phyloP scores from a whole-genome alignment of 129 eudicot genomes.

The Lactuca saligna region DNA sequence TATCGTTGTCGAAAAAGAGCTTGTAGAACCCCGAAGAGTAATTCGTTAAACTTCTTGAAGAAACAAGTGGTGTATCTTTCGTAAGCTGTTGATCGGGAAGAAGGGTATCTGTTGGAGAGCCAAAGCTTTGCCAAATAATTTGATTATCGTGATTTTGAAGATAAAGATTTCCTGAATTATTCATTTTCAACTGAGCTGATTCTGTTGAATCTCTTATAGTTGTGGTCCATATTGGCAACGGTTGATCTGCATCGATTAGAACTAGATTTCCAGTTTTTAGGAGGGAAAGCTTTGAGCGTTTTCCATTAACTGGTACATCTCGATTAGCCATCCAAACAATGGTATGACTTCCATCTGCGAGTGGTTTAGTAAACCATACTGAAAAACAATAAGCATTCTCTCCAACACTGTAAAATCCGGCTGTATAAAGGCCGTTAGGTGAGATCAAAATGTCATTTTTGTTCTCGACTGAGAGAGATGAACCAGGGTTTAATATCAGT shows the following conservation, averaged over 20 bases:
- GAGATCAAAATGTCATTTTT: constrained; percentile 31
- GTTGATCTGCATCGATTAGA: constrained; percentile 32
- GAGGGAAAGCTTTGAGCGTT: constrained; percentile 32
- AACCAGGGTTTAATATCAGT: constrained; percentile 15
- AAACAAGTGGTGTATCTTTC: constrained; percentile 29
- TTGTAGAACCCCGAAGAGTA: constrained; percentile 45
- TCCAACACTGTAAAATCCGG: constrained; percentile 49
- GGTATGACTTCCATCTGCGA: constrained; percentile 28
- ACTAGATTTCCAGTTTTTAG: constrained; percentile 39
- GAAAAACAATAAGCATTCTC: constrained; percentile 50
- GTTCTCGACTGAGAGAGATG: constrained; percentile 34
- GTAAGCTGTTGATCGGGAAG: constrained; percentile 50
- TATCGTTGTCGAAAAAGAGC: constrained; percentile 48
- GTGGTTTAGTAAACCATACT: constrained; percentile 43
- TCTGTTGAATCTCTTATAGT: constrained; percentile 19
- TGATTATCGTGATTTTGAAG: constrained; percentile 18
- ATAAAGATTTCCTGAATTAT: constrained; percentile 42
- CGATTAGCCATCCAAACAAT: constrained; percentile 59
- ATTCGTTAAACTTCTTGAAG: constrained; percentile 40
- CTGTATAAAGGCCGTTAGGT: constrained; percentile 37
- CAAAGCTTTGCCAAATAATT: constrained; percentile 57
- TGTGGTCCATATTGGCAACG: constrained; percentile 27
- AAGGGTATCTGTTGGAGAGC: constrained; percentile 52
- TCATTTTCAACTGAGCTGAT: constrained; percentile 21
- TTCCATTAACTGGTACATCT: constrained; percentile 54